Base-by-base conservation (phyloP, 331 rosid species). In the Telfairia occidentalis region DNA sequence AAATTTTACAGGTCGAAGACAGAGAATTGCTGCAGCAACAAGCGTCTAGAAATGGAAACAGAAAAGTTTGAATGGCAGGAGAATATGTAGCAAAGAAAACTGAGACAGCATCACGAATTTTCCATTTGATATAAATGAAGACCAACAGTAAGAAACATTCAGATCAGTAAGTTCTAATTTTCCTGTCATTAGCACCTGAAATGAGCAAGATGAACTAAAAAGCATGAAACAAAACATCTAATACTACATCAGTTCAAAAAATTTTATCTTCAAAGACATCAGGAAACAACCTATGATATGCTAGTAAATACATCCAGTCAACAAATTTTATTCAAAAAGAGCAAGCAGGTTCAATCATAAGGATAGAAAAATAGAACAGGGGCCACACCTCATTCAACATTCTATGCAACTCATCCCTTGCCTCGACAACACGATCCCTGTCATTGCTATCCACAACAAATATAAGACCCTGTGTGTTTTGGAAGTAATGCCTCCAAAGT, bases 401-500 rank as follows among this genome's bases (percentile, higher is more conserved):
- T 82, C 98, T 82, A 83, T 93, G 98, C 85, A 92, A 84, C 80
- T 92, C 98, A 85, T 92, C 98, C 85, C 98, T 90, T 71, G 98
- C 98, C 82, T 92, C 98, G 67, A 90, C 92, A 77, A 89, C 87
- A 55, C 98, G 92, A 83, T 90, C 98, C 81, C 97, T 87, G 57
- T 92, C 98, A 83, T 92, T 92, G 87, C 97, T 90, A 85, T 92
- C 98, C 80, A 92, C 98, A 86, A 92, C 97, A 83, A 92, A 92
- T 64, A 90, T 90, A 75, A 92, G 98, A 76, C 98, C 98, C 84
- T 92, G 98, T 3, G 98, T 92, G 84, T 92, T 92, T 89, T 92
- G 98, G 93, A 92, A 92, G 85, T 92, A 92, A 87, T 92, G 98
- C 92, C 98, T 92, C 98, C 98, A 92, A 77, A 92, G 74, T 72